These are phyloP conservation scores for Ailanthus altissimus DNA, from an alignment of 345 rosid species.

Conservation along the genomic window DNA sequence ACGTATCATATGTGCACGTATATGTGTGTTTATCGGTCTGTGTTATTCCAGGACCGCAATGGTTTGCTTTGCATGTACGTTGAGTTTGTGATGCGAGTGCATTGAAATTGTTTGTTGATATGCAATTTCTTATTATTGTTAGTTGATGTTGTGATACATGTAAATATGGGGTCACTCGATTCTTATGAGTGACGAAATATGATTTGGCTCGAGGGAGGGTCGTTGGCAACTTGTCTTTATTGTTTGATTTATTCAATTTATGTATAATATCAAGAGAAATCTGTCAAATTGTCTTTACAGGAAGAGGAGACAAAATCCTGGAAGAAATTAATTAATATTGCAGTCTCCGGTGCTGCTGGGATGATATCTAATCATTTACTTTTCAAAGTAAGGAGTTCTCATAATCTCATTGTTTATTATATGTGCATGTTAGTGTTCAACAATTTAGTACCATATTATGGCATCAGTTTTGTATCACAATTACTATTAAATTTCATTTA, in stretches of 20 bases:
- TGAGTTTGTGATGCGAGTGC: not conserved
- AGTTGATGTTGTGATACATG: not conserved
- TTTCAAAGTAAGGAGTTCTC: constrained; percentile 68
- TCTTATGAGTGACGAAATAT: not conserved
- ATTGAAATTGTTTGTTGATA: constrained; percentile 13
- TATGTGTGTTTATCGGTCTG: not conserved
- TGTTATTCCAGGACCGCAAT: not conserved
- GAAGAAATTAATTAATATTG: constrained; percentile 76
- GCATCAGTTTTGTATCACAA: not conserved
- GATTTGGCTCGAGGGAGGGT: not conserved
- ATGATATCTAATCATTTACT: constrained; percentile 95
- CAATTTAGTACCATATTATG: not conserved
- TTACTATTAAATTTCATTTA: not conserved
- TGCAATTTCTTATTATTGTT: not conserved
- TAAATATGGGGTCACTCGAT: not conserved
- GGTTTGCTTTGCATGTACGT: not conserved
- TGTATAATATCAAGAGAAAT: not conserved
- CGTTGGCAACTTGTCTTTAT: not conserved
- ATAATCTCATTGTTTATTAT: not conserved
- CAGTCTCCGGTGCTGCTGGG: constrained; percentile 98
- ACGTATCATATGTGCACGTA: not conserved
- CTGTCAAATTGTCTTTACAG: constrained; percentile 36
- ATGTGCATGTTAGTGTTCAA: not conserved
- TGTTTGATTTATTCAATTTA: not conserved
- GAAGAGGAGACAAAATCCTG: constrained; percentile 92